A percentile compares a stretch with the other conserved stretches of the same genome.
Conservation (phyloP, 345 rosid genomes). For the Rhodomyrtus tomentosa region DNA sequence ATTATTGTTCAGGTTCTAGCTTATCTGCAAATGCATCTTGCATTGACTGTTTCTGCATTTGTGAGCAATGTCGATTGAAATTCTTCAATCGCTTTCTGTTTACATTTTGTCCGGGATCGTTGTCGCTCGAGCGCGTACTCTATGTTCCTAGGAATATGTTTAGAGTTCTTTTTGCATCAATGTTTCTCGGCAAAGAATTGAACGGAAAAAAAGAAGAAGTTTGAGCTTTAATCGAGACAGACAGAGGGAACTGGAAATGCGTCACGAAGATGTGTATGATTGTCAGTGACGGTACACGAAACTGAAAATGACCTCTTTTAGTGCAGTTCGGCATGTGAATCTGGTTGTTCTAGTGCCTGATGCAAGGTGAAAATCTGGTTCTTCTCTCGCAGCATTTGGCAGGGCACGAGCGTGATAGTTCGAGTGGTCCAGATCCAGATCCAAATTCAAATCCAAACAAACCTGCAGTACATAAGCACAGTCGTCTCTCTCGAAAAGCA, state of each 20-base stretch:
- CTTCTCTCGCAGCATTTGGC: constrained; percentile 42
- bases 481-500: constrained; percentile 37
- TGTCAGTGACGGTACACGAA: not conserved
- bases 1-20: not conserved
- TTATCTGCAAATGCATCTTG: not conserved
- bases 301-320: not conserved
- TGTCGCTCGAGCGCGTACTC: not conserved
- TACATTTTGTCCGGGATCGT: not conserved
- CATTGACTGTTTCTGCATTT: not conserved
- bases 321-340: not conserved
- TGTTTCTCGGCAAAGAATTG: not conserved
- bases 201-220: not conserved
- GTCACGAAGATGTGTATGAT: not conserved
- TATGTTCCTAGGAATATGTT: not conserved
- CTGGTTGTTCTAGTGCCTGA: not conserved
- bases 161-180: not conserved
- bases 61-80: not conserved
- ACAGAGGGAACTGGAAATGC: not conserved
- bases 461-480: constrained; percentile 24
- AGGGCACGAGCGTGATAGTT: constrained; percentile 41
- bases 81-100: not conserved
- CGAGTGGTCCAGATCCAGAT: constrained; percentile 64
- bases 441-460: constrained; percentile 35
- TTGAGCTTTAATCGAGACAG: not conserved
- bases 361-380: not conserved